Base-by-base conservation (phyloP, 805 yeast species). In the Starmerella ratchasimensis region DNA sequence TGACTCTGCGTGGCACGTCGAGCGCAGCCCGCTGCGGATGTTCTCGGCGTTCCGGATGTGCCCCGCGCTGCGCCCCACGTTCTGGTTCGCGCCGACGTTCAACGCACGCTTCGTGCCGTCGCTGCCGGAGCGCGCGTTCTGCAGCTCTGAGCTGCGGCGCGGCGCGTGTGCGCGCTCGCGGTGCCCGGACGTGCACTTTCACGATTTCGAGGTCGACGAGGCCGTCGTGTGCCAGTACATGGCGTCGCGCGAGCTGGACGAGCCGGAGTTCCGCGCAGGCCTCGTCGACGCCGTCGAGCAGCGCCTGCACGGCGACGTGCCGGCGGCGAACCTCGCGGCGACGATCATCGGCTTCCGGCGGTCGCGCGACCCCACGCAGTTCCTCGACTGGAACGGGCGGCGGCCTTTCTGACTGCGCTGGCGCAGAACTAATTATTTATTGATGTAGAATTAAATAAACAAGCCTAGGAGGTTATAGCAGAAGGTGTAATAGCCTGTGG, bases 11-110 rank as follows among this genome's bases (percentile, higher is more conserved):
- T 19, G 6, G 31, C 14, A 18, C 5, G 31, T 28, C 7, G 31
- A 9, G 13, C 29, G 31, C 20, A 41, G 43, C 27, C 50, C 53
- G 3, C 36, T 49, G 27, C 39, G 37, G 3, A 19, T 34, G 34
- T 44, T 49, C 37, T n/a, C 32, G 16, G 33, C 43, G 19, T 46
- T 47, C 38, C 42, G 54, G 15, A 37, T 46, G 34, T 34, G 42
- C 11, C 48, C 47, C 14, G 14, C 28, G 7, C 34, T 38, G 14
- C 37, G 36, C 3, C 44, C 45, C 8, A 16, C 17, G 11, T 25
- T 34, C 22, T 43, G 44, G 34, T 46, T 46, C 27, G 28, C 48
- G 15, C 36, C 43, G 8, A 30, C 42, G 17, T 51, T 37, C 33
- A 51, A 51, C 30, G 40, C 46, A 14, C 22, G 38, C 28, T 48